Conservation (phyloP, 2,329 filamentous ascomycete species). For the Metarhizium anisopliae region DNA sequence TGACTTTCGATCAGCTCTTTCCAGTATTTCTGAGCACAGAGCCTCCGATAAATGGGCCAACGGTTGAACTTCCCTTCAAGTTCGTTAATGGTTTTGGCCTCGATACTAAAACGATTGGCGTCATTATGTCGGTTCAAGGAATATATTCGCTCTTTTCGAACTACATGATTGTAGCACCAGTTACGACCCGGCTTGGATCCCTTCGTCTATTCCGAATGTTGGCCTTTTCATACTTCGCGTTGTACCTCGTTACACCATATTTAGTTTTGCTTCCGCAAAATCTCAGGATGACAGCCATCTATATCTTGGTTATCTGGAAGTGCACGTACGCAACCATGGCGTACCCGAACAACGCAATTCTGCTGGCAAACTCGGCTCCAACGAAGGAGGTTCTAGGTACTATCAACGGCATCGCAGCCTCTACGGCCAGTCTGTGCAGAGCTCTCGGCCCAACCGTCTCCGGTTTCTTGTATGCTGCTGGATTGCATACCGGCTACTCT, state of each 20-base stretch:
- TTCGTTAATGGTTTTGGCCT: constrained; percentile 84
- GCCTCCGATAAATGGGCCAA: constrained; percentile 36
- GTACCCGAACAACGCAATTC: constrained; percentile 82
- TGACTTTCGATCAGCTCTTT: constrained; percentile 90
- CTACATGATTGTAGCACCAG: constrained; percentile 71
- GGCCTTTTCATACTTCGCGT: constrained; percentile 72
- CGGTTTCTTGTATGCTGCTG: constrained; percentile 73
- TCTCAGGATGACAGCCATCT: constrained; percentile 66
- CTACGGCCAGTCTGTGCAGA: constrained; percentile 79
- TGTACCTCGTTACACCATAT: constrained; percentile 85
- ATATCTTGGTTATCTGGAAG: constrained; percentile 75
- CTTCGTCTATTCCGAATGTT: constrained; percentile 76
- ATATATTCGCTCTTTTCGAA: constrained; percentile 83
- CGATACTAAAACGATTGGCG: constrained; percentile 73
- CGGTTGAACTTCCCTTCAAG: constrained; percentile 64
- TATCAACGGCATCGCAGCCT: constrained; percentile 87
- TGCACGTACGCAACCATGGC: constrained; percentile 87
- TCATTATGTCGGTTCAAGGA: constrained; percentile 83
- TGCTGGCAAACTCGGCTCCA: constrained; percentile 81
- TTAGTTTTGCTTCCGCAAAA: constrained; percentile 70
- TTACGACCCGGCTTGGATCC: constrained; percentile 67
- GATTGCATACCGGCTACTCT: constrained; percentile 71
- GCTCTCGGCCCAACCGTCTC: constrained; percentile 85
- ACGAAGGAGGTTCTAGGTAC: constrained; percentile 78
- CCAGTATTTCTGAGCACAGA: constrained; percentile 80